phyloP scores from a whole-genome alignment of 257 asterid genomes.

The Lantana camara region DNA sequence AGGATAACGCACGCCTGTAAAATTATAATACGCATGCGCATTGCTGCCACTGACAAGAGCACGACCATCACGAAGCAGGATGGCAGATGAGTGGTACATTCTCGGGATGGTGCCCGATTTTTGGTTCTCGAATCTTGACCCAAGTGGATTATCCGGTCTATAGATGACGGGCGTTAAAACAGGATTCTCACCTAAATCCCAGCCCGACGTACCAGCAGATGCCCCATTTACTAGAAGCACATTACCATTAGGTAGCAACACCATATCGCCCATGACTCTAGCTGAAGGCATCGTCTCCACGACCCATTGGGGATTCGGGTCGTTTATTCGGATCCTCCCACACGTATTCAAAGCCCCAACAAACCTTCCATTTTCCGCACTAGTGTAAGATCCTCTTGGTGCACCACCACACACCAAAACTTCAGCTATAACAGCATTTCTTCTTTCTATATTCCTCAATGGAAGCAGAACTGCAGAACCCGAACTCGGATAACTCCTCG shows the following conservation, averaged over 20 bases:
- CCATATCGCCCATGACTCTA: slow-evolving; percentile 25
- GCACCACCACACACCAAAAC: slow-evolving; percentile 46
- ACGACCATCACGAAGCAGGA: slow-evolving; percentile 9
- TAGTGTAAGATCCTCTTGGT: slow-evolving; percentile 33
- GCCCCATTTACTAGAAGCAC: slow-evolving; percentile 37
- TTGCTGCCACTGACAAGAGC: slow-evolving; percentile 19
- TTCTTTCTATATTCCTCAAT: neutral
- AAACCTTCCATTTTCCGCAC: slow-evolving; percentile 18
- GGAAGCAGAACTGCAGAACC: slow-evolving; percentile 44
- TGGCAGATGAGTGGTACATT: slow-evolving; percentile 18
- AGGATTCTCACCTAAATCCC: slow-evolving; percentile 29
- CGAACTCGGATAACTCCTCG: slow-evolving; percentile 34
- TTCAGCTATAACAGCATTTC: slow-evolving; percentile 13
- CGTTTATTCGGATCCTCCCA: slow-evolving; percentile 29
- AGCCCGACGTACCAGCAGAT: slow-evolving; percentile 21
- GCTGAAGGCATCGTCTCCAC: too few species aligned
- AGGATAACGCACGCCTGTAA: neutral
- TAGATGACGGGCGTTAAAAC: slow-evolving; percentile 28
- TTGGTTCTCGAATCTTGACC: neutral
- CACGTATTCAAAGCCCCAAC: slow-evolving; percentile 21
- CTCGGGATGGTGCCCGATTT: neutral
- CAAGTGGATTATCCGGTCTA: slow-evolving; percentile 1
- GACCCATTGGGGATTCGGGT: slow-evolving; percentile 20
- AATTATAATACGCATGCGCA: slow-evolving; percentile 4
- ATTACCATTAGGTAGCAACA: slow-evolving; percentile 19